Evolutionary conservation across 1,139 yeast genomes (phyloP), one percentile per base, ranked within the genome.

Genomic region (Komagataea norvegica): DNA sequence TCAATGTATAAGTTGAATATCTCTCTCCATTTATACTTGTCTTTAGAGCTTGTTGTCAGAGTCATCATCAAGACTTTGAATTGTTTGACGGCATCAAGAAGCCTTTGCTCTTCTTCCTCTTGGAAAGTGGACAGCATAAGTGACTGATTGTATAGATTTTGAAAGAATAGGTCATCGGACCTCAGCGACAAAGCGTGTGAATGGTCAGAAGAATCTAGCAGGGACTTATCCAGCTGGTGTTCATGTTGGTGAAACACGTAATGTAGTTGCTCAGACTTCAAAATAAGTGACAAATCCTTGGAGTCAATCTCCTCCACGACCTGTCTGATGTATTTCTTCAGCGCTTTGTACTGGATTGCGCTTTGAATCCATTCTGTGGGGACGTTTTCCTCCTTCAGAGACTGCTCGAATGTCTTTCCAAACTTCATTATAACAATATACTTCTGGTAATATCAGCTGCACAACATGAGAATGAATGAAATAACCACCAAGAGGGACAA

Each of bases 11-110:
- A 60, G 47, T 70, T 73, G 59, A 82, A 81, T 10, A 82, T 64
- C 51, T 79, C 77, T 44, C 89, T 63, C 91, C 91, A 82, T n/a
- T 67, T 66, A 51, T 78, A 79, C 59, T 81, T 62, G 50, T 81
- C 89, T 0, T 73, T 63, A 41, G 64, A 67, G 44, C 65, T 71
- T 7, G 25, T 30, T 6, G 69, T 68, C 34, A 82, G 61, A 54
- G 78, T 86, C 29, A 67, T 66, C 33, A 78, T 72, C 67, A 77
- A 72, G 36, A 64, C 65, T 54, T 81, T 79, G 54, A 82, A 80
- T 43, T 70, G 70, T 3, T 64, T 51, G 41, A 72, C 73, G 27
- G 44, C 42, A 1, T 37, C 31, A n/a, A 42, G 28, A 5, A 51
- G 29, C 9, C 38, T 10, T 6, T 29, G 18, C 21, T 49, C 49